phyloP scores from a whole-genome alignment of 257 asterid genomes.

The Solanum habrochaites region DNA sequence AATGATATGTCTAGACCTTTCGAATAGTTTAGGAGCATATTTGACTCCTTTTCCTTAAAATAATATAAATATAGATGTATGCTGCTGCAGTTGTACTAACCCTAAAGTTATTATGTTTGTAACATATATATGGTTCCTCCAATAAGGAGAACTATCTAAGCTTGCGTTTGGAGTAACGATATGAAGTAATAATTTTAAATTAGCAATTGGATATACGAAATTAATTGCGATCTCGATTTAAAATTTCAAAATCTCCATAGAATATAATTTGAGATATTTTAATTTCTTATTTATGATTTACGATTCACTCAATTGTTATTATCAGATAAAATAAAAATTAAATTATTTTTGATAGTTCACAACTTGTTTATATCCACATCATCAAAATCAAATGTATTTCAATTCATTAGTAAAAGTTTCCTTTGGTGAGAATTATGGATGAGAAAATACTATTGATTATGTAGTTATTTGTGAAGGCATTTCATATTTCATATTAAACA shows the following conservation, averaged over 20 bases:
- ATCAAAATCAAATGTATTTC: neutral
- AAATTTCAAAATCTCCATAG: neutral
- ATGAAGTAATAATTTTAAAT: neutral
- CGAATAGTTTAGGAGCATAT: too few species aligned
- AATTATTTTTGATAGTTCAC: neutral
- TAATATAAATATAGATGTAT: too few species aligned
- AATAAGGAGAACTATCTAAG: neutral
- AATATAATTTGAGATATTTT: too few species aligned
- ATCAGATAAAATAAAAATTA: too few species aligned
- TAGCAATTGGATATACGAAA: too few species aligned
- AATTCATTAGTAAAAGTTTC: neutral
- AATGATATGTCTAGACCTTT: too few species aligned
- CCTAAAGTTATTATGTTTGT: neutral
- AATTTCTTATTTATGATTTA: neutral
- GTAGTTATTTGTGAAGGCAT: neutral
- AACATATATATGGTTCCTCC: neutral
- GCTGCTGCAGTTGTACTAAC: neutral
- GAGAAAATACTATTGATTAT: neutral
- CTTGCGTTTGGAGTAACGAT: neutral
- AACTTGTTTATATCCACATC: neutral
- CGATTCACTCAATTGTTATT: too few species aligned
- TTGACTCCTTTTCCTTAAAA: too few species aligned
- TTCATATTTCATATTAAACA: neutral
- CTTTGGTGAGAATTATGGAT: neutral
- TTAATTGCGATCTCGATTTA: neutral